These are phyloP conservation scores for Penicillium janthinellum DNA, from an alignment of 2,329 filamentous ascomycete species.

Conservation along the genomic window DNA sequence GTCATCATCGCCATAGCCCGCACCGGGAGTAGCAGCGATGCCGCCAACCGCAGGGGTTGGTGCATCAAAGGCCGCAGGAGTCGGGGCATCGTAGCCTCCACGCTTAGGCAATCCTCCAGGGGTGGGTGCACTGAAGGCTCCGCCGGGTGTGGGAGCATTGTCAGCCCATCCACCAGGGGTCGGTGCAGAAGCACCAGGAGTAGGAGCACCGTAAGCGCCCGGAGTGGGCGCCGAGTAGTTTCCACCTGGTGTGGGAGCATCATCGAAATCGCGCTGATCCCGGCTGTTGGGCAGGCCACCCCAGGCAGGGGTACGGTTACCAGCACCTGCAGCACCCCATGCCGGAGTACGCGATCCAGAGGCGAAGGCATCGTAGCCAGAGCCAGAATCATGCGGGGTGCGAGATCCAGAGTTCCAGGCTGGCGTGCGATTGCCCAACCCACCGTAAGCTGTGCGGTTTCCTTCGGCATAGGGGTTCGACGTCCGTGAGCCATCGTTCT, in stretches of 20 bases:
- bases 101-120: constrained; percentile 39
- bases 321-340: constrained; percentile 58
- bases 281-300: constrained; percentile 26
- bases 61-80: constrained; percentile 43
- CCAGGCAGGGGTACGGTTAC: constrained; percentile 51
- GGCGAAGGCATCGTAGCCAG: constrained; percentile 67
- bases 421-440: constrained; percentile 65
- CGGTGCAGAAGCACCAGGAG: constrained; percentile 66
- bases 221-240: constrained; percentile 68
- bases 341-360: constrained; percentile 76
- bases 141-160: constrained; percentile 47
- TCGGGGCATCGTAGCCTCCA: constrained; percentile 27
- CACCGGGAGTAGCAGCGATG: constrained; percentile 42
- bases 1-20: constrained; percentile 42
- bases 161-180: constrained; percentile 51
- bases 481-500: constrained; percentile 59
- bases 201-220: constrained; percentile 63
- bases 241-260: constrained; percentile 74
- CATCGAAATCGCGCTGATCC: constrained; percentile 55
- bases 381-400: constrained; percentile 68
- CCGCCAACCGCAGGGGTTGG: constrained; percentile 52
- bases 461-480: constrained; percentile 67
- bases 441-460: constrained; percentile 74
- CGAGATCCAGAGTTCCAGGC: constrained; percentile 78
- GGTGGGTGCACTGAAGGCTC: constrained; percentile 49